Evolutionary conservation across 2,329 filamentous ascomycete genomes (phyloP).

Genomic region (Aspergillus sojae): DNA sequence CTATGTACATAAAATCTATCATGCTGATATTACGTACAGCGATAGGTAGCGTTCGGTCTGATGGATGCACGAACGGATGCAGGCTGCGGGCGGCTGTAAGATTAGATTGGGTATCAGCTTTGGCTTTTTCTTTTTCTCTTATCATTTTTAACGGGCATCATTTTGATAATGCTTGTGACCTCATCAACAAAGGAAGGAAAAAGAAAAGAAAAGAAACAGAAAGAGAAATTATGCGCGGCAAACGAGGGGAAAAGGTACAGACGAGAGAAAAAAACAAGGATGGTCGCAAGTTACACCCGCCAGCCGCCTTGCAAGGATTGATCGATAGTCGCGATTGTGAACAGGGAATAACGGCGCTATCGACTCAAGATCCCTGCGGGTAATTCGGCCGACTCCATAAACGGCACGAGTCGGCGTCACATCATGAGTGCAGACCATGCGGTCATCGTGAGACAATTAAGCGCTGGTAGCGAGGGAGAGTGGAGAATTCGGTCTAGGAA

Average conservation of each 20-base stretch:
- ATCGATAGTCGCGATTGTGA: slow-evolving; percentile 1
- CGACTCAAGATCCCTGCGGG: slow-evolving; percentile 2
- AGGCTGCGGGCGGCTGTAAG: neutral
- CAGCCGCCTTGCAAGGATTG: slow-evolving; percentile 6
- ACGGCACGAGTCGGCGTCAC: neutral
- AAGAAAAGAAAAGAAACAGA: neutral
- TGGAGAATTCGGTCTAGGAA: neutral
- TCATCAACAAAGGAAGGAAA: neutral
- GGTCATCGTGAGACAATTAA: slow-evolving; percentile 10
- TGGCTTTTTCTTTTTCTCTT: neutral
- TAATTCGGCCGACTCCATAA: slow-evolving; percentile 1
- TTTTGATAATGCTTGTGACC: neutral
- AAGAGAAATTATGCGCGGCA: slow-evolving; percentile 3
- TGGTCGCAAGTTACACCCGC: slow-evolving; percentile 1
- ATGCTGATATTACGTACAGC: neutral
- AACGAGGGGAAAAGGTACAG: slow-evolving; percentile 3
- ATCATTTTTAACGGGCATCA: neutral
- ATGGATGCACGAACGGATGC: slow-evolving; percentile 3
- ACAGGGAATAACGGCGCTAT: slow-evolving; percentile 10
- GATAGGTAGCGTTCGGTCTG: neutral
- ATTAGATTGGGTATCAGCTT: neutral
- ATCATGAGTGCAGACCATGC: slow-evolving; percentile 12
- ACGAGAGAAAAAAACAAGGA: neutral
- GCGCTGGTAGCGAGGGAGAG: slow-evolving; percentile 1
- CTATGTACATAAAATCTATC: neutral